Conservation (phyloP, 257 asterid species). For the Ligustrum vulgare region DNA sequence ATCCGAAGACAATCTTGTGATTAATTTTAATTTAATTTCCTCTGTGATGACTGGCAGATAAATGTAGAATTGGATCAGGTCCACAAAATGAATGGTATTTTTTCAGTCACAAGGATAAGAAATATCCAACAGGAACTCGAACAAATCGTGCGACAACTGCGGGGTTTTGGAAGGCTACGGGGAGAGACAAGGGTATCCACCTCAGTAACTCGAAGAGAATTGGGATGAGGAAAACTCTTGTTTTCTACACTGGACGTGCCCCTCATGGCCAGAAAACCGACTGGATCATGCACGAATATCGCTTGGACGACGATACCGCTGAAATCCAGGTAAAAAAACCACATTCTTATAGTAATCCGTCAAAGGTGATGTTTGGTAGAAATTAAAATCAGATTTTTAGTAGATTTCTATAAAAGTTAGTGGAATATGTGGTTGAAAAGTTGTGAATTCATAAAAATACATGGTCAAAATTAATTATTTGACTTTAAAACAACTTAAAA, state of each 20-base stretch:
- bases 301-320: constrained; percentile 54
- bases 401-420: no score
- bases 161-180: constrained; percentile 88
- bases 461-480: no score
- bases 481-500: no score
- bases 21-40: background rate
- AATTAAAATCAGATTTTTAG: no score
- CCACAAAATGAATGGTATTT: constrained; percentile 86
- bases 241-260: constrained; percentile 83
- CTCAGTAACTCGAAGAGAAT: constrained; percentile 50
- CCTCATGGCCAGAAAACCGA: constrained; percentile 87
- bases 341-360: no score
- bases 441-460: no score
- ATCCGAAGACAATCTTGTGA: background rate
- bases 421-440: no score
- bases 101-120: constrained; percentile 85
- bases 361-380: no score
- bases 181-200: constrained; percentile 71
- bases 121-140: constrained; percentile 82
- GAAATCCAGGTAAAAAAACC: constrained; percentile 38
- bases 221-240: constrained; percentile 88
- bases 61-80: constrained; percentile 80
- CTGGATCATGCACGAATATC: constrained; percentile 93
- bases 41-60: constrained; percentile 40
- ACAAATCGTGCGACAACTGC: constrained; percentile 77